A percentile compares a stretch with the other conserved stretches of the same genome.
Evolutionary conservation across 306 rosid species (phyloP).

Genomic region (Begonia loranthoides): DNA sequence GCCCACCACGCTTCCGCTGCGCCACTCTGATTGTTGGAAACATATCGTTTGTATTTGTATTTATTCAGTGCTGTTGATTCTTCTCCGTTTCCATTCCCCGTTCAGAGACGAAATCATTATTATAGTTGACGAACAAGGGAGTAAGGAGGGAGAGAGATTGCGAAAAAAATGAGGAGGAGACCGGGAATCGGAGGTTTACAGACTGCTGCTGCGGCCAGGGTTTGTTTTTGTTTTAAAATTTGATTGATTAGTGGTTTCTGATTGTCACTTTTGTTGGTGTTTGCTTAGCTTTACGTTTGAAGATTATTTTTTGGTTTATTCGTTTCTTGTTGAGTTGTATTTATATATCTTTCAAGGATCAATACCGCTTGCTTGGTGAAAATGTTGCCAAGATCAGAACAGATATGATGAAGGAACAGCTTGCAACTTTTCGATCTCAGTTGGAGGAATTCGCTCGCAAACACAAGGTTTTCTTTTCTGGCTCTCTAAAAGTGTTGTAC

Average conservation of each 20-base stretch:
- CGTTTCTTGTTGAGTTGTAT: background rate
- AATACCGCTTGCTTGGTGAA: constrained; percentile 71
- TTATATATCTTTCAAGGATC: constrained; percentile 26
- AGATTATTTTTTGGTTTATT: too few relatives aligned
- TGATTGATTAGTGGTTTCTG: too few relatives aligned
- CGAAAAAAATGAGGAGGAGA: constrained; percentile 54
- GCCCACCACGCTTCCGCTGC: constrained; percentile 47
- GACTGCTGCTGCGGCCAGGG: constrained; percentile 77
- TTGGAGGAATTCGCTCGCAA: constrained; percentile 94
- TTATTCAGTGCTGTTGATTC: too few relatives aligned
- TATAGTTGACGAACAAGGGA: too few relatives aligned
- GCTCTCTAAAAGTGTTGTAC: too few relatives aligned
- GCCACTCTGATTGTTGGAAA: constrained; percentile 23
- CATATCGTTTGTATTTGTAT: too few relatives aligned
- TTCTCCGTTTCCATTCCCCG: too few relatives aligned
- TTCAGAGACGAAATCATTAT: too few relatives aligned
- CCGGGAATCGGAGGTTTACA: constrained; percentile 94
- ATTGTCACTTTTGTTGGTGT: too few relatives aligned
- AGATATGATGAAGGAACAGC: constrained; percentile 91
- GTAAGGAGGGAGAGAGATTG: background rate
- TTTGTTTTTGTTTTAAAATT: constrained; percentile 8
- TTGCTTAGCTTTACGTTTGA: too few relatives aligned
- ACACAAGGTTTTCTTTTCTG: constrained; percentile 44
- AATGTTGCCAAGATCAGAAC: constrained; percentile 92
- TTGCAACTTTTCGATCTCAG: constrained; percentile 76